A percentile compares a stretch with the other conserved stretches of the same genome.
phyloP scores from a whole-genome alignment of 2,329 filamentous ascomycete species.

The Parascedosporium putredinis region DNA sequence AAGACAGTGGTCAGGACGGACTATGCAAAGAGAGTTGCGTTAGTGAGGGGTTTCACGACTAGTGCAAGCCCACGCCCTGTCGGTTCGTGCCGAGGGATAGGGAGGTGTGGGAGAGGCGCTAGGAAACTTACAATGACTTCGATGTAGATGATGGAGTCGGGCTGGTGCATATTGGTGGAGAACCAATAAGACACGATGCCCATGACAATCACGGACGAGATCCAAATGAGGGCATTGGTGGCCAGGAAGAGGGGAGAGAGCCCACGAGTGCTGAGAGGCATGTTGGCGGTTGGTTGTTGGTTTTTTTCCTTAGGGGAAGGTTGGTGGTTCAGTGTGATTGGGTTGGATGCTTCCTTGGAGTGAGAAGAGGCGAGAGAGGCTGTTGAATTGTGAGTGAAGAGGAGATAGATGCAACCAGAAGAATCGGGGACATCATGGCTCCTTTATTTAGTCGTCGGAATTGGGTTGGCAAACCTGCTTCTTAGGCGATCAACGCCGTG shows the following conservation, averaged over 20 bases:
- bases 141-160: conserved; percentile 19
- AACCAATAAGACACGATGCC: conserved; percentile 22
- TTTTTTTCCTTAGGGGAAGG: background rate
- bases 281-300: background rate
- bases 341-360: background rate
- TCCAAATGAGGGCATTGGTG: conserved; percentile 20
- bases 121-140: conserved; percentile 20
- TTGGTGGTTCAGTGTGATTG: background rate
- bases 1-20: conserved; percentile 23
- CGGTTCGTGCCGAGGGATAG: conserved; percentile 5
- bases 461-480: too few species aligned
- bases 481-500: too few species aligned
- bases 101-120: background rate
- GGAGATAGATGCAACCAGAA: too few species aligned
- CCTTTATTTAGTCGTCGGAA: too few species aligned
- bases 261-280: conserved; percentile 1
- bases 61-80: too few species aligned
- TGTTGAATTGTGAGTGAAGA: too few species aligned
- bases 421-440: too few species aligned
- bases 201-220: conserved; percentile 24
- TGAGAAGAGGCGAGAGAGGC: too few species aligned
- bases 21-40: conserved; percentile 11
- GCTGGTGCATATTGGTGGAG: conserved; percentile 13
- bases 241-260: conserved; percentile 18
- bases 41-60: too few species aligned